Percentiles rank a stretch among this genome's conserved stretches.
phyloP scores from a whole-genome alignment of 164 flowering plant genomes.

The Chimonanthus salicifolius region DNA sequence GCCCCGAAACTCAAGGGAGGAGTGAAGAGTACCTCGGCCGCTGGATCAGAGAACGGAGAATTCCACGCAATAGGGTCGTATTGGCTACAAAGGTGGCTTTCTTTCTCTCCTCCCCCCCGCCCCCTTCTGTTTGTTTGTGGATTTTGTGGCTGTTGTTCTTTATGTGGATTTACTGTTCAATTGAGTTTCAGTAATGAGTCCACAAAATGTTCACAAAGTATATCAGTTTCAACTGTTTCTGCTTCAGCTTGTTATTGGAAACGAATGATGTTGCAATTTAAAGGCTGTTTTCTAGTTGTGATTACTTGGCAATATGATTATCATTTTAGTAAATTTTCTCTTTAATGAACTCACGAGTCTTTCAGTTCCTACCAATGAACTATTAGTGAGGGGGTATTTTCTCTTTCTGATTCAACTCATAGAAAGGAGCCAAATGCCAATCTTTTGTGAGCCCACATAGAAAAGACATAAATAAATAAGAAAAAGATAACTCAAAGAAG shows the following conservation, averaged over 20 bases:
- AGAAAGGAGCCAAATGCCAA: background rate
- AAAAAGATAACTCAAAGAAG: no score
- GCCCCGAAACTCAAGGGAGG: constrained; percentile 70
- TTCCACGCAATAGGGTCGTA: constrained; percentile 54
- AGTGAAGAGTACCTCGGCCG: constrained; percentile 80
- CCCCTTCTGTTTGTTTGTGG: background rate
- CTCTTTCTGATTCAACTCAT: no score
- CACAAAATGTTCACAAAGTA: no score
- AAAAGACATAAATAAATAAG: no score
- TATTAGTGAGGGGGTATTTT: no score
- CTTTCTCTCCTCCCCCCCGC: background rate
- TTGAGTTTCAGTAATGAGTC: background rate
- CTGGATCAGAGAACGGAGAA: constrained; percentile 54
- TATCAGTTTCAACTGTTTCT: no score
- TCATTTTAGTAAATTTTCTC: no score
- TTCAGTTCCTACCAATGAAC: background rate
- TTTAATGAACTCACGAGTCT: background rate
- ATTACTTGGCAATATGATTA: background rate
- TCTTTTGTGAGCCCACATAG: background rate
- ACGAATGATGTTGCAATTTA: background rate
- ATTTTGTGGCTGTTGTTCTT: background rate
- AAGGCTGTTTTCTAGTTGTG: no score
- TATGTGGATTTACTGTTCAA: background rate
- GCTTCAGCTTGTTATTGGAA: background rate
- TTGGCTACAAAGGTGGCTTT: constrained; percentile 65